Conservation (phyloP, 1,284 basidiomycete genomes). For the Microbotryum violaceum region DNA sequence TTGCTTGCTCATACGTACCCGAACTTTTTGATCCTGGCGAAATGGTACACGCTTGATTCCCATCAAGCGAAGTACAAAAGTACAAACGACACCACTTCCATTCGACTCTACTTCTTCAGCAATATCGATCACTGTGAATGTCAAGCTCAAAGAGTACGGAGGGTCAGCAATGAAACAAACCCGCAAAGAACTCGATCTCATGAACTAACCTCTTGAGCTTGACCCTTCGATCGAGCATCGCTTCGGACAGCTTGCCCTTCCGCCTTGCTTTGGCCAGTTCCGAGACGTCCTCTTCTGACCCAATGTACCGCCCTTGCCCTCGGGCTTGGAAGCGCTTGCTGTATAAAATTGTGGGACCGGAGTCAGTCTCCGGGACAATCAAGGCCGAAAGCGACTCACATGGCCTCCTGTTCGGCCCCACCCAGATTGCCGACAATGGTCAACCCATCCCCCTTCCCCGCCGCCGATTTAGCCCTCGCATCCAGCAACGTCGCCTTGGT, state of each 20-base stretch:
- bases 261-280: conserved; percentile 62
- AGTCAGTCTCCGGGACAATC: neutral
- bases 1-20: too few species aligned
- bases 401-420: conserved; percentile 35
- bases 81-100: neutral
- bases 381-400: conserved; percentile 37
- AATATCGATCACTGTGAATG: conserved; percentile 28
- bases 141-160: too few species aligned
- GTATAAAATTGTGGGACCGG: neutral
- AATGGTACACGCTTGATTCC: too few species aligned
- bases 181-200: neutral
- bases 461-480: conserved; percentile 47
- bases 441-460: conserved; percentile 44
- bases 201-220: conserved; percentile 75
- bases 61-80: neutral
- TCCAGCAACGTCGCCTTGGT: conserved; percentile 44
- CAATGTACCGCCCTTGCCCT: conserved; percentile 69
- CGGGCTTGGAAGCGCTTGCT: conserved; percentile 76
- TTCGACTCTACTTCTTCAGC: conserved; percentile 8
- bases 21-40: too few species aligned
- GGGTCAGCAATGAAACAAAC: neutral
- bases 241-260: conserved; percentile 80
- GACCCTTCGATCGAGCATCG: conserved; percentile 73
- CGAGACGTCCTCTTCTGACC: conserved; percentile 59
- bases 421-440: conserved; percentile 41